phyloP scores from a whole-genome alignment of 2,329 filamentous ascomycete genomes.

The Fusarium palustre region DNA sequence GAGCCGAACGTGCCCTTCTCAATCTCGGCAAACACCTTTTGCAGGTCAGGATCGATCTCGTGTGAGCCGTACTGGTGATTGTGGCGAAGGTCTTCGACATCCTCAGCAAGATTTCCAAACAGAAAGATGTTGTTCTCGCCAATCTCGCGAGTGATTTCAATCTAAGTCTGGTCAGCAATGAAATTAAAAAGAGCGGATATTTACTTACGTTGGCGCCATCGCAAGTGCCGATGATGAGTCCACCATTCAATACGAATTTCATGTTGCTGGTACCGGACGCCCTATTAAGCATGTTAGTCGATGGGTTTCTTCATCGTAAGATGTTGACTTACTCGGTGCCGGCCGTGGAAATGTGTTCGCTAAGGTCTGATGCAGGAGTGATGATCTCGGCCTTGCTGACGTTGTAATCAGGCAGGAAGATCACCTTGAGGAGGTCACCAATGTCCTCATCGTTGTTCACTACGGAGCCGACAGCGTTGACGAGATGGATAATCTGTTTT shows the following conservation, averaged over 20 bases:
- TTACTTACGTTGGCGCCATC: slow-evolving; percentile 81
- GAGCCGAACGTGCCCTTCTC: slow-evolving; percentile 84
- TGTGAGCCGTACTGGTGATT: slow-evolving; percentile 86
- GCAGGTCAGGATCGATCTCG: slow-evolving; percentile 79
- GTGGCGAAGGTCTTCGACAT: slow-evolving; percentile 96
- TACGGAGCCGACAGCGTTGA: slow-evolving; percentile 90
- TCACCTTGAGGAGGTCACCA: slow-evolving; percentile 93
- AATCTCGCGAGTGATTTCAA: slow-evolving; percentile 97
- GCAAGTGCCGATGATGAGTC: slow-evolving; percentile 96
- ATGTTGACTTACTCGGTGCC: slow-evolving; percentile 78
- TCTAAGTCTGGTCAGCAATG: slow-evolving; percentile 51
- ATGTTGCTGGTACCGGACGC: slow-evolving; percentile 94
- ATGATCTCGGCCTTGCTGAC: slow-evolving; percentile 99
- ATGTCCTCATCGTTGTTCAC: slow-evolving; percentile 94
- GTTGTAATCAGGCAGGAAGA: slow-evolving; percentile 98
- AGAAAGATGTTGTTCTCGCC: slow-evolving; percentile 98
- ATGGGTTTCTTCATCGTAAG: neutral
- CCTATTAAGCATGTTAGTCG: slow-evolving; percentile 43
- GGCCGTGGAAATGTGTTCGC: slow-evolving; percentile 98
- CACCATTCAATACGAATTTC: slow-evolving; percentile 99
- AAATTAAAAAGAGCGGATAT: neutral
- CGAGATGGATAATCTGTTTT: slow-evolving; percentile 96
- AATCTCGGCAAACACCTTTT: slow-evolving; percentile 86
- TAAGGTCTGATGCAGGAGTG: slow-evolving; percentile 91
- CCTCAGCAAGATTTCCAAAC: slow-evolving; percentile 94